Evolutionary conservation across 2,329 filamentous ascomycete genomes (phyloP).

Genomic region (Dissoconium aciculare): DNA sequence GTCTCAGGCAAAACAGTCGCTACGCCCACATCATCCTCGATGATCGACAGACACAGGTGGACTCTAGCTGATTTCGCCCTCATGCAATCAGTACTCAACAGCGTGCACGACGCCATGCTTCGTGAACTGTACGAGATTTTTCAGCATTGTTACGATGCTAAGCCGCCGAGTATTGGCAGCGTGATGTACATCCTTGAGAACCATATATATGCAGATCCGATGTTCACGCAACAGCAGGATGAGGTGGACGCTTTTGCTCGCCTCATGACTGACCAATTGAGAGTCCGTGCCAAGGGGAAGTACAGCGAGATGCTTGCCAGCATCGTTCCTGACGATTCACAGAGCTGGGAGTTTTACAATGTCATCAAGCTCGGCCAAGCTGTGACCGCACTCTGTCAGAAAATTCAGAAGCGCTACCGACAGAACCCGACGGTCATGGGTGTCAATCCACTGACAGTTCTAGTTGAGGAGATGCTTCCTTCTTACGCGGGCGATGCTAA

Average conservation of each 20-base stretch:
- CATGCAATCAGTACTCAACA: slow-evolving; percentile 61
- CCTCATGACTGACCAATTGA: slow-evolving; percentile 57
- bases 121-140: slow-evolving; percentile 80
- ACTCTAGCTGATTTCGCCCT: slow-evolving; percentile 34
- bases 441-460: slow-evolving; percentile 49
- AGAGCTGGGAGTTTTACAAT: slow-evolving; percentile 81
- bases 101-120: slow-evolving; percentile 65
- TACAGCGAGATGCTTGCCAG: slow-evolving; percentile 68
- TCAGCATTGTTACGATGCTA: slow-evolving; percentile 77
- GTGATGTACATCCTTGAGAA: slow-evolving; percentile 68
- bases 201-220: slow-evolving; percentile 65
- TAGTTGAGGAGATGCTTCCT: slow-evolving; percentile 73
- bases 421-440: slow-evolving; percentile 82
- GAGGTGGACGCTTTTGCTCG: slow-evolving; percentile 58
- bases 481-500: slow-evolving; percentile 80
- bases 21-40: slow-evolving; percentile 25
- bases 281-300: slow-evolving; percentile 58
- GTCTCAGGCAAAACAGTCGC: slow-evolving; percentile 34
- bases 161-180: slow-evolving; percentile 64
- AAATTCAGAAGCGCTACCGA: slow-evolving; percentile 81
- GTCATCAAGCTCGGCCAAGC: slow-evolving; percentile 78
- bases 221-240: slow-evolving; percentile 55
- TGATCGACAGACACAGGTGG: slow-evolving; percentile 38
- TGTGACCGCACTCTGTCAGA: slow-evolving; percentile 71
- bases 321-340: slow-evolving; percentile 62